Base-by-base conservation (phyloP, 2,329 filamentous ascomycete genomes). In the Microdochium trichocladiopsis region DNA sequence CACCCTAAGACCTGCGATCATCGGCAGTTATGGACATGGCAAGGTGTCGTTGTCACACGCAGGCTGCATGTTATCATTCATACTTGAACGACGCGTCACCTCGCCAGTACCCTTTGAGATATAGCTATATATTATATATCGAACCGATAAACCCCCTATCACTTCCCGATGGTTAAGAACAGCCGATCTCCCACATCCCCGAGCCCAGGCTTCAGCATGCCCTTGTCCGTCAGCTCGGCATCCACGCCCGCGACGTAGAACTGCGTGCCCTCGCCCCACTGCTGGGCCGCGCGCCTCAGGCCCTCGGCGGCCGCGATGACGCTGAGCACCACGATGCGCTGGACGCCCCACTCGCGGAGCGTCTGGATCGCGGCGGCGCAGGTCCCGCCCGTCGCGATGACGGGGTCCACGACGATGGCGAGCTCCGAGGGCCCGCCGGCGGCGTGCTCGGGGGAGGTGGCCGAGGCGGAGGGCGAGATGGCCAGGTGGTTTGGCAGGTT, bases 321-420 rank as follows among this genome's bases (percentile, higher is more conserved):
- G 47, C 82, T 80, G 25, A 95, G 72, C 41, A 96, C 82, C 43
- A 96, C 72, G 52, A 97, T 84, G 55, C 81, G 79, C 71, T 86
- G 79, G n/a, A 91, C 90, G 25, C 93, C 93, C 92, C 93, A 96
- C 66, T 97, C 92, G 51, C 79, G 81, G 54, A 97, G 75, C 1
- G 90, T 91, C 65, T 95, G 88, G 64, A 97, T 95, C 4, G 93
- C 93, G 0, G 93, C 93, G 25, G 84, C 86, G 54, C 89, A 89
- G 2, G 93, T 97, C 1, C 90, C 90, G 36, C 93, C 93, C 0
- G 94, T 97, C 1, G 93, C 94, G 64, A 97, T 95, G 60, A 97
- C 83, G 3, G 93, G 94, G 66, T 97, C 93, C 48, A 96, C 81
- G 51, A 96, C 75, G 64, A 96, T 88, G 54, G 91, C 91, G 12